Conservation (phyloP, 2,329 filamentous ascomycete species). For the Xylariales sp. region DNA sequence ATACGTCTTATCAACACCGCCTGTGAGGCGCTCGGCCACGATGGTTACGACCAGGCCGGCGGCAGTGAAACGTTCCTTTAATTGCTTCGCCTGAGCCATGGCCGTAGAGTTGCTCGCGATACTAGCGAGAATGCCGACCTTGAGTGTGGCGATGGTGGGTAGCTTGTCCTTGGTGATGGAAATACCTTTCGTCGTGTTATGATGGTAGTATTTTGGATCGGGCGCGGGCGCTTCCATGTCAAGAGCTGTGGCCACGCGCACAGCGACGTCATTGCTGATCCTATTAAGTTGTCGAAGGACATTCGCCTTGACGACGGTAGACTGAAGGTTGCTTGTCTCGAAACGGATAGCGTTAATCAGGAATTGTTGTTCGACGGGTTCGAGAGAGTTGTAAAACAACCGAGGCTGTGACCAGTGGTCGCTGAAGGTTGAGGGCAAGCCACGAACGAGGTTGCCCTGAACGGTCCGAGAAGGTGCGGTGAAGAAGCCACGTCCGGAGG, state of each 20-base stretch:
- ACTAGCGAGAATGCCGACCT: slow-evolving; percentile 70
- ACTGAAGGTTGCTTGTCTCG: slow-evolving; percentile 71
- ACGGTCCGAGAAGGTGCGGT: slow-evolving; percentile 68
- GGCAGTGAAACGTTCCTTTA: slow-evolving; percentile 62
- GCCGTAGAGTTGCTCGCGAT: slow-evolving; percentile 44
- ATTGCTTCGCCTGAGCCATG: slow-evolving; percentile 59
- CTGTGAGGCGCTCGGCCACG: slow-evolving; percentile 68
- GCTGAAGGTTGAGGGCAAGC: slow-evolving; percentile 71
- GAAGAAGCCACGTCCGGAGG: slow-evolving; percentile 75
- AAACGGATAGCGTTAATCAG: slow-evolving; percentile 79
- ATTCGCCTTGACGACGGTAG: slow-evolving; percentile 69
- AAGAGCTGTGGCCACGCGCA: slow-evolving; percentile 71
- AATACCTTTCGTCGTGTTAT: slow-evolving; percentile 72
- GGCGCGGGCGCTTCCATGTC: slow-evolving; percentile 68
- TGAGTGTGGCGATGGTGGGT: slow-evolving; percentile 70
- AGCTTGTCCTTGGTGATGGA: slow-evolving; percentile 69
- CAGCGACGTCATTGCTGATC: slow-evolving; percentile 74
- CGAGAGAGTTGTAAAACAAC: slow-evolving; percentile 79
- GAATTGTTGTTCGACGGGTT: slow-evolving; percentile 74
- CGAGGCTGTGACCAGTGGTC: slow-evolving; percentile 79
- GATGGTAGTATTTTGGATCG: slow-evolving; percentile 74
- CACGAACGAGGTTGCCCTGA: slow-evolving; percentile 66
- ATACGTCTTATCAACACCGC: slow-evolving; percentile 72
- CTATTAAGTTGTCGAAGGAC: slow-evolving; percentile 76
- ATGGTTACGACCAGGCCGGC: slow-evolving; percentile 68